These are phyloP conservation scores for Phaeoacremonium minimum DNA, from an alignment of 2,329 filamentous ascomycete genomes.

Conservation along the genomic window DNA sequence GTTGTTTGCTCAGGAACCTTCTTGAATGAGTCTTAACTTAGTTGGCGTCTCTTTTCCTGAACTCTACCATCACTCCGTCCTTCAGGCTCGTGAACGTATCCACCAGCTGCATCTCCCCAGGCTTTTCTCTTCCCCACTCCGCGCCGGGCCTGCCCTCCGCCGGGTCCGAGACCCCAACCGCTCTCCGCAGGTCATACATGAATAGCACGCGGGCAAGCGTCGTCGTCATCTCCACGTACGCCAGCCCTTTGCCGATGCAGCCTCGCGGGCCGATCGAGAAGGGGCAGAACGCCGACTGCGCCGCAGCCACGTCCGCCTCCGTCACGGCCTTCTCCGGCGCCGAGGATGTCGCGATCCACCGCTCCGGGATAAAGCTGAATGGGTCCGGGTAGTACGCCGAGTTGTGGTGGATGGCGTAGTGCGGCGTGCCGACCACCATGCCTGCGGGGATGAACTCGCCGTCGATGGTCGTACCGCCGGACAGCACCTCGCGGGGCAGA, in stretches of 20 bases:
- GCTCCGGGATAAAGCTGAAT: conserved; percentile 57
- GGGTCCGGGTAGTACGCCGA: conserved; percentile 56
- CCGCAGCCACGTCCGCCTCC: conserved; percentile 46
- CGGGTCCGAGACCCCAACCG: conserved; percentile 42
- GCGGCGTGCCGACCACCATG: conserved; percentile 59
- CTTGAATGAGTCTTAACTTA: too few species aligned
- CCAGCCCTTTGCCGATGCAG: conserved; percentile 68
- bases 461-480: conserved; percentile 50
- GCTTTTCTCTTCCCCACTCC: conserved; percentile 51
- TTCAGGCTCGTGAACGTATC: conserved; percentile 74
- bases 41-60: conserved; percentile 28
- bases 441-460: conserved; percentile 52
- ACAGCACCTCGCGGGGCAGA: conserved; percentile 54
- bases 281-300: conserved; percentile 69
- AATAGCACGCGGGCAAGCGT: conserved; percentile 58
- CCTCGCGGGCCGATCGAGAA: conserved; percentile 67
- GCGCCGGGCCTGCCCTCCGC: conserved; percentile 44
- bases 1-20: too few species aligned
- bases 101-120: conserved; percentile 62
- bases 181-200: conserved; percentile 54
- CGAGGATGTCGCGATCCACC: conserved; percentile 53
- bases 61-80: conserved; percentile 66
- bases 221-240: conserved; percentile 63
- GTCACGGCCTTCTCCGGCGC: conserved; percentile 31
- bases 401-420: conserved; percentile 68